Percentiles rank a stretch among this genome's conserved stretches.
phyloP scores from a whole-genome alignment of 305 asterid genomes.

The Rubia occidens region DNA sequence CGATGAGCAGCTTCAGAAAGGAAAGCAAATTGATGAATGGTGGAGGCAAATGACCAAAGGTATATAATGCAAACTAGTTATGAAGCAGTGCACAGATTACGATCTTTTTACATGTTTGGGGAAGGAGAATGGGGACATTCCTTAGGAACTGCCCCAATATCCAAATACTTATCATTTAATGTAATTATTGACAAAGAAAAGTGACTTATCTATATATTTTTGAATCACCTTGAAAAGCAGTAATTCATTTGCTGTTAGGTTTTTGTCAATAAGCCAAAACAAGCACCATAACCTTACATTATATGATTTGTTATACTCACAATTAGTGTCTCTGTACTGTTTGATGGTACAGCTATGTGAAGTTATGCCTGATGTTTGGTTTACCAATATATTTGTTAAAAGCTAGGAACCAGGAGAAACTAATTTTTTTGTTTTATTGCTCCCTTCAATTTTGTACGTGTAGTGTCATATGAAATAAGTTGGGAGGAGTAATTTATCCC shows the following conservation, averaged over 20 bases:
- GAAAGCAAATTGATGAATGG: slow-evolving; percentile 99
- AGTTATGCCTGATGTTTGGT: background rate
- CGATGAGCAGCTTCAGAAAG: slow-evolving; percentile 93
- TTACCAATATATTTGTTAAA: background rate
- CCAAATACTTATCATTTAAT: background rate
- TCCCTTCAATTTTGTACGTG: background rate
- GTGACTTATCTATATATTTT: background rate
- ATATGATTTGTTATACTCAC: background rate
- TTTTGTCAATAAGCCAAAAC: background rate
- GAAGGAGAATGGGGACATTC: background rate
- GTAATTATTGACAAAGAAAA: background rate
- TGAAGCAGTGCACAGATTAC: background rate
- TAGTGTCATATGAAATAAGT: background rate
- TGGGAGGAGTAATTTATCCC: background rate
- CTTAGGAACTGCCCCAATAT: background rate
- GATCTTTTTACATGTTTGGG: background rate
- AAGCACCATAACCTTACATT: background rate
- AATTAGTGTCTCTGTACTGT: background rate
- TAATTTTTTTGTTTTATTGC: background rate
- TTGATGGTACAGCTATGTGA: background rate
- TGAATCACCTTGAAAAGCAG: background rate
- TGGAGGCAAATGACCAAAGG: slow-evolving; percentile 97
- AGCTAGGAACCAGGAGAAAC: background rate
- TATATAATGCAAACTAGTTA: slow-evolving; percentile 19
- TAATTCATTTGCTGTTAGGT: background rate